These are phyloP conservation scores for Suillus occidentalis DNA, from an alignment of 768 basidiomycete genomes.

Conservation along the genomic window DNA sequence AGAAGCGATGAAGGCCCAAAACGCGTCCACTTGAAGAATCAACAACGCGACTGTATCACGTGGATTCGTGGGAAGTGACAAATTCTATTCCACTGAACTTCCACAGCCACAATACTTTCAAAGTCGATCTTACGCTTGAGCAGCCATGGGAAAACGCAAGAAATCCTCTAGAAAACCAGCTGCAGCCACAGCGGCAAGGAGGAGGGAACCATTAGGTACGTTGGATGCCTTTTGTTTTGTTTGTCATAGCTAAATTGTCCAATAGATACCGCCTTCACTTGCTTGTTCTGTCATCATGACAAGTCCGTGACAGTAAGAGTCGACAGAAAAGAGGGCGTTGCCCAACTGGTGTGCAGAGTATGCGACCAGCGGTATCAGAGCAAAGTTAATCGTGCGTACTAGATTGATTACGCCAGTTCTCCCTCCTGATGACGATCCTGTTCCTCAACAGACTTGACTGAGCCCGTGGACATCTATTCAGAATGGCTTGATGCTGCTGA, in stretches of 20 bases:
- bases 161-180: constrained; percentile 84
- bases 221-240: constrained; percentile 2
- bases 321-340: constrained; percentile 83
- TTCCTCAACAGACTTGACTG: constrained; percentile 66
- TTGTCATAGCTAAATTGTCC: constrained; percentile 7
- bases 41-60: constrained; percentile 37
- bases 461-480: constrained; percentile 86
- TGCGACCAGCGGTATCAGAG: constrained; percentile 88
- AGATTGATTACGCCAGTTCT: not conserved
- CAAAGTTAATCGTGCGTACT: constrained; percentile 75
- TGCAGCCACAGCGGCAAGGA: constrained; percentile 59
- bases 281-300: constrained; percentile 88
- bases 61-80: constrained; percentile 16
- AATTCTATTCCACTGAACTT: not conserved
- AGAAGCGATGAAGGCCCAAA: not conserved
- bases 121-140: constrained; percentile 10
- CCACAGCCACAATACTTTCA: not conserved
- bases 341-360: constrained; percentile 76
- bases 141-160: constrained; percentile 84
- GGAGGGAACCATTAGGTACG: constrained; percentile 71
- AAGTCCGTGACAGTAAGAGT: constrained; percentile 84
- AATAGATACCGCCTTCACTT: constrained; percentile 80
- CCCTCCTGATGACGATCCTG: constrained; percentile 15
- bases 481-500: constrained; percentile 92
- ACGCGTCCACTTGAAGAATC: constrained; percentile 33